Evolutionary conservation across 2,329 filamentous ascomycete species (phyloP).

Genomic region (Simplicillium aogashimaense): DNA sequence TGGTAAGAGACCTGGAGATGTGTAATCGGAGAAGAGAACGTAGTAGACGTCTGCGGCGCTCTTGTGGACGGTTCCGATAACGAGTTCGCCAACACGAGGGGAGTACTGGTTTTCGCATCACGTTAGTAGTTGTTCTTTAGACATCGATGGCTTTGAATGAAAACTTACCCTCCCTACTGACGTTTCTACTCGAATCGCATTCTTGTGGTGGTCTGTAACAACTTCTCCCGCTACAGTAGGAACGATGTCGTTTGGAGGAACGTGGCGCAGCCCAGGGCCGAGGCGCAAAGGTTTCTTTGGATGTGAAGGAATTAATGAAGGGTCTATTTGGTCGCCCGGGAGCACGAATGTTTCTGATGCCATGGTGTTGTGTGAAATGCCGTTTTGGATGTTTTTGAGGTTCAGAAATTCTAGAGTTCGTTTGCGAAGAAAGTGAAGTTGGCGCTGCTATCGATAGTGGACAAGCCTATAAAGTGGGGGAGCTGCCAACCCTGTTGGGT

Average conservation of each 20-base stretch:
- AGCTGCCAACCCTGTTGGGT: too few relatives aligned
- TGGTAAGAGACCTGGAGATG: constrained; percentile 59
- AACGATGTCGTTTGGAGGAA: constrained; percentile 65
- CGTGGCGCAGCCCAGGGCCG: constrained; percentile 74
- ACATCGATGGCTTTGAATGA: background rate
- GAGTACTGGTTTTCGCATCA: constrained; percentile 49
- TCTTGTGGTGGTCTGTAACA: constrained; percentile 60
- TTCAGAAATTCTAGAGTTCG: background rate
- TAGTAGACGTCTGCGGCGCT: constrained; percentile 69
- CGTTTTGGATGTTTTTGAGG: background rate
- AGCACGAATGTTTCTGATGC: constrained; percentile 58
- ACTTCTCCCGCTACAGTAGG: constrained; percentile 59
- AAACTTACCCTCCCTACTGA: constrained; percentile 55
- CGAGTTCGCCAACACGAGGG: constrained; percentile 70
- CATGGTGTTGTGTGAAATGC: constrained; percentile 29
- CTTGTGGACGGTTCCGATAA: constrained; percentile 78
- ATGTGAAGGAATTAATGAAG: constrained; percentile 55
- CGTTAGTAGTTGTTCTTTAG: constrained; percentile 14
- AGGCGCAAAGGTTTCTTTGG: constrained; percentile 65
- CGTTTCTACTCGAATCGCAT: constrained; percentile 68
- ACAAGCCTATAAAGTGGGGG: too few relatives aligned
- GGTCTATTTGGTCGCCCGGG: constrained; percentile 68
- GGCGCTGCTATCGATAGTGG: background rate
- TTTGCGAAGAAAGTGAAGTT: too few relatives aligned
- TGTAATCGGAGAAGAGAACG: constrained; percentile 62